These are phyloP conservation scores for Tolypocladium cylindrosporum DNA, from an alignment of 2,329 filamentous ascomycete genomes.

Conservation along the genomic window DNA sequence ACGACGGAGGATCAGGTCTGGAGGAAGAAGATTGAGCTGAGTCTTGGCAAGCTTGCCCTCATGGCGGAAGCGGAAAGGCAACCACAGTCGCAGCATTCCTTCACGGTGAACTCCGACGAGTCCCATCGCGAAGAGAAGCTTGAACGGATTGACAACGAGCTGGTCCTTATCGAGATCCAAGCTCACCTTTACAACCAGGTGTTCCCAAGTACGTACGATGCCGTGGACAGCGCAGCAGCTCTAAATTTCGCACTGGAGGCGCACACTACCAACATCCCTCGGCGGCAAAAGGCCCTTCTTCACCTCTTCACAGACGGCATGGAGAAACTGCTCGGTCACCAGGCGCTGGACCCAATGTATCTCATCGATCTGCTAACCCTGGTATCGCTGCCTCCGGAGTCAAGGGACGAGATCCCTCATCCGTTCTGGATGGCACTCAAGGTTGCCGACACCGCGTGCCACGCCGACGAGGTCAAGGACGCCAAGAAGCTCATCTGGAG, in stretches of 20 bases:
- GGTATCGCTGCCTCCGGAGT: conserved; percentile 40
- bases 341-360: conserved; percentile 55
- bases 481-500: conserved; percentile 68
- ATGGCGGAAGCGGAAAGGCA: conserved; percentile 48
- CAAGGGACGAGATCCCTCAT: conserved; percentile 42
- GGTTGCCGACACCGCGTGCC: conserved; percentile 44
- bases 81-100: conserved; percentile 13
- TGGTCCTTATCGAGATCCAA: conserved; percentile 69
- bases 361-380: conserved; percentile 74
- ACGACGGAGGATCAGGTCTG: conserved; percentile 70
- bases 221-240: conserved; percentile 72
- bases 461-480: conserved; percentile 46
- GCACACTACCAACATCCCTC: conserved; percentile 45
- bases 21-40: conserved; percentile 90
- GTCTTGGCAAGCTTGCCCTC: conserved; percentile 72
- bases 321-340: conserved; percentile 58
- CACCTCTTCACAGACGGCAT: conserved; percentile 64
- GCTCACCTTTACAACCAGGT: conserved; percentile 66
- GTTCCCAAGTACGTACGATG: conserved; percentile 53
- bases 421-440: conserved; percentile 70
- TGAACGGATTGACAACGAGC: conserved; percentile 48
- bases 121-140: conserved; percentile 31
- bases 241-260: conserved; percentile 65
- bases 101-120: conserved; percentile 27
- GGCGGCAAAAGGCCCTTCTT: conserved; percentile 55